Evolutionary conservation across 768 basidiomycete genomes (phyloP), one percentile per base, ranked within the genome.

Genomic region (Cystofilobasidium bisporidii): DNA sequence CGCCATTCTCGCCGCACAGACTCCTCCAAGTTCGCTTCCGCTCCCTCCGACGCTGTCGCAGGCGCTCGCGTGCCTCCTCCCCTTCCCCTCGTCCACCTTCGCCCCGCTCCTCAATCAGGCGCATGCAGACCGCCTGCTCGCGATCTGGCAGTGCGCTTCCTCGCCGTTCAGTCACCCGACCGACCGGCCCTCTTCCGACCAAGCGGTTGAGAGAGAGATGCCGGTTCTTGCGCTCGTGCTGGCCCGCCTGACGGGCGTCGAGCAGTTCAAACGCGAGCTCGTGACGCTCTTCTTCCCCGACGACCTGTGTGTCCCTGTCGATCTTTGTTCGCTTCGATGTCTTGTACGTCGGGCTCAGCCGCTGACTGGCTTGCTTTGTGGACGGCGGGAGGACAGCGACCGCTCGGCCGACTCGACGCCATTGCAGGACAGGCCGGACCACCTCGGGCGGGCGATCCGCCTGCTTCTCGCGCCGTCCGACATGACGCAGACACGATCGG

Each of bases 371-470:
- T n/a, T n/a, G n/a, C n/a, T n/a, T n/a, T n/a, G n/a, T n/a, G n/a
- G n/a, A n/a, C n/a, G n/a, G n/a, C n/a, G 36, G 36, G 20, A 18
- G 11, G 20, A 40, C 69, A 81, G 81, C 18, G 94, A 98, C 76
- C 85, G 96, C 55, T 83, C 86, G 12, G n/a, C 72, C 6, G 69
- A 62, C 41, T 74, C 75, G 40, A 78, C 76, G 12, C 83, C 89
- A 4, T 79, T 98, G 28, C 91, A 97, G 74, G 77, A 79, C 47
- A 84, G 91, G 4, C 66, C 83, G 18, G 86, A 89, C 73, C 76
- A 87, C 11, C 79, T 97, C 2, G 96, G 96, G 0, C 81, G 87
- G 60, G 85, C 87, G 73, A 76, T 97, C 36, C 83, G 92, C 22
- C 79, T 97, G 26, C 80, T 98, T 65, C 79, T 81, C 2, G 84